Percentiles rank a stretch among this genome's conserved stretches.
phyloP scores from a whole-genome alignment of 805 yeast species.

The Zygotorulaspora danielsina region DNA sequence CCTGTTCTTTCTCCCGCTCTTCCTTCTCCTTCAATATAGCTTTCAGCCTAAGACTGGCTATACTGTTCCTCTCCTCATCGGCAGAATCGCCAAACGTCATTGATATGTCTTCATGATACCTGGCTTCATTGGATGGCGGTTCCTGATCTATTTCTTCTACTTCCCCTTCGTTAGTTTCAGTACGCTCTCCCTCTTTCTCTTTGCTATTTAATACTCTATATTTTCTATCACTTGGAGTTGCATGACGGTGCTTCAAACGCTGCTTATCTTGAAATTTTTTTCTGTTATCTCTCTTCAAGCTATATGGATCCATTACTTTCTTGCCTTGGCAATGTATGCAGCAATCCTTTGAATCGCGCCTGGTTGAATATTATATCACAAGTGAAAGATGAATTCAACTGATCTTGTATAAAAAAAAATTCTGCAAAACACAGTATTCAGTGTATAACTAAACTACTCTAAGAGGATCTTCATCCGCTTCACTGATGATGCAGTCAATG shows the following conservation, averaged over 20 bases:
- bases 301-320: constrained; percentile 26
- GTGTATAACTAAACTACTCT: constrained; percentile 23
- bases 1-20: constrained; percentile 5
- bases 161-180: constrained; percentile 15
- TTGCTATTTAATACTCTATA: constrained; percentile 27
- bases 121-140: constrained; percentile 22
- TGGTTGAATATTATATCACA: no score
- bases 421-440: no score
- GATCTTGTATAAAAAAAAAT: no score
- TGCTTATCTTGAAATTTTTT: constrained; percentile 42
- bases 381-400: no score
- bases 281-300: constrained; percentile 39
- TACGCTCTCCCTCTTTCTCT: constrained; percentile 20
- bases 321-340: not conserved
- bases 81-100: constrained; percentile 13
- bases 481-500: constrained; percentile 48
- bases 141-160: constrained; percentile 14
- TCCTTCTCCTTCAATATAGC: constrained; percentile 13
- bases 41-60: constrained; percentile 15
- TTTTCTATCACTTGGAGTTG: constrained; percentile 37
- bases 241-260: constrained; percentile 38
- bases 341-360: not conserved
- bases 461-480: constrained; percentile 63
- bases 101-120: constrained; percentile 24
- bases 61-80: constrained; percentile 11